A percentile compares a stretch with the other conserved stretches of the same genome.
Evolutionary conservation across 225 moss, liverwort and hornwort species (phyloP).

Genomic region (Pleurozium schreberi): DNA sequence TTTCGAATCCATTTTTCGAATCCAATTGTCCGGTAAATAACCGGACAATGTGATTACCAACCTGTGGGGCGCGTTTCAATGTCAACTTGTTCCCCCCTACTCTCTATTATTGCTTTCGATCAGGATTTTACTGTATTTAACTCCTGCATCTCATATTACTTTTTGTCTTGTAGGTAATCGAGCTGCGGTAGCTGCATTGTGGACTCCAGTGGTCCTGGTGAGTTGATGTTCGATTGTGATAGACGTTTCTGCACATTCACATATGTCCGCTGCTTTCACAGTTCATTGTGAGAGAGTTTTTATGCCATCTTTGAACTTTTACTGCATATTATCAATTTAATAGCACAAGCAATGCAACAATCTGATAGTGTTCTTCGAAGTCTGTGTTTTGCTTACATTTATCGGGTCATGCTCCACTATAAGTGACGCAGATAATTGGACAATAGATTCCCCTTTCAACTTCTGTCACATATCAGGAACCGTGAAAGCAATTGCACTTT

Average conservation of each 20-base stretch:
- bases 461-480: not conserved
- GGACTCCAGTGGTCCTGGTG: constrained; percentile 93
- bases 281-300: not conserved
- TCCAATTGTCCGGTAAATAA: too few relatives aligned
- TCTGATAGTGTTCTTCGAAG: not conserved
- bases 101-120: not conserved
- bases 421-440: not conserved
- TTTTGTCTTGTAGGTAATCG: constrained; percentile 19
- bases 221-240: not conserved
- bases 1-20: not conserved
- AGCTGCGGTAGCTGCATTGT: constrained; percentile 52
- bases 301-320: not conserved
- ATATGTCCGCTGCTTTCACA: not conserved
- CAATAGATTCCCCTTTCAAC: not conserved
- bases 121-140: not conserved
- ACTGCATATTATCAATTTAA: not conserved
- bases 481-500: not conserved
- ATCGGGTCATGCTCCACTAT: not conserved
- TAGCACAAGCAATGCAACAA: not conserved
- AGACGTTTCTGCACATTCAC: not conserved
- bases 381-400: not conserved
- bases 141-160: not conserved
- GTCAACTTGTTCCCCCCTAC: not conserved
- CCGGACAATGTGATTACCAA: not conserved
- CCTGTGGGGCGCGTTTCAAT: not conserved